Conservation (phyloP, 768 basidiomycete genomes). For the Mycena galericulata region DNA sequence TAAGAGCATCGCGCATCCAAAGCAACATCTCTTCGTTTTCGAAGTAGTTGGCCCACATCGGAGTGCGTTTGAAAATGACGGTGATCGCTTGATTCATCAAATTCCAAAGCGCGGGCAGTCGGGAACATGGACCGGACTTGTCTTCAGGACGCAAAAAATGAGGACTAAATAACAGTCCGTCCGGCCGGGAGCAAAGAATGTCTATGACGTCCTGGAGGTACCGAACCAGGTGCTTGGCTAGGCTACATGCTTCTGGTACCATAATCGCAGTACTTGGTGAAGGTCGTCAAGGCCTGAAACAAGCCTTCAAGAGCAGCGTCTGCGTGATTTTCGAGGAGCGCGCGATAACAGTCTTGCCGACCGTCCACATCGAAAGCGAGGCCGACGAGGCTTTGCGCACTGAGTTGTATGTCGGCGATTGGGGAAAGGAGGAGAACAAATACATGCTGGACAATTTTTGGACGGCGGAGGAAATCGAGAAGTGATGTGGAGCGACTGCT, state of each 20-base stretch:
- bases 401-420: conserved; percentile 75
- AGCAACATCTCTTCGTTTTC: conserved; percentile 87
- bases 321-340: conserved; percentile 76
- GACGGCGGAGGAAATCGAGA: conserved; percentile 64
- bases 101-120: conserved; percentile 81
- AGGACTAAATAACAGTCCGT: conserved; percentile 74
- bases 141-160: conserved; percentile 62
- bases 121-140: conserved; percentile 59
- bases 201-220: conserved; percentile 95
- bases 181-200: conserved; percentile 78
- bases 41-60: conserved; percentile 84
- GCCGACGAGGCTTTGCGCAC: conserved; percentile 84
- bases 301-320: conserved; percentile 78
- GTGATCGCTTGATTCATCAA: conserved; percentile 84
- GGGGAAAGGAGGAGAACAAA: conserved; percentile 87
- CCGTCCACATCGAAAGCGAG: conserved; percentile 92
- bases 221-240: conserved; percentile 92
- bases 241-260: conserved; percentile 86
- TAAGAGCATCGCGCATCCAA: conserved; percentile 99
- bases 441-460: conserved; percentile 69
- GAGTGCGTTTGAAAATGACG: conserved; percentile 88
- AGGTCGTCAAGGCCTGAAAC: conserved; percentile 72
- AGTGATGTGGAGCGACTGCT: conserved; percentile 64
- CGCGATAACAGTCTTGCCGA: conserved; percentile 88
- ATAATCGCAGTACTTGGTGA: conserved; percentile 68